Percentiles rank a stretch among this genome's conserved stretches.
These are phyloP conservation scores for Eimeria mitis DNA, from an alignment of 169 alveolate species.

Conservation along the genomic window DNA sequence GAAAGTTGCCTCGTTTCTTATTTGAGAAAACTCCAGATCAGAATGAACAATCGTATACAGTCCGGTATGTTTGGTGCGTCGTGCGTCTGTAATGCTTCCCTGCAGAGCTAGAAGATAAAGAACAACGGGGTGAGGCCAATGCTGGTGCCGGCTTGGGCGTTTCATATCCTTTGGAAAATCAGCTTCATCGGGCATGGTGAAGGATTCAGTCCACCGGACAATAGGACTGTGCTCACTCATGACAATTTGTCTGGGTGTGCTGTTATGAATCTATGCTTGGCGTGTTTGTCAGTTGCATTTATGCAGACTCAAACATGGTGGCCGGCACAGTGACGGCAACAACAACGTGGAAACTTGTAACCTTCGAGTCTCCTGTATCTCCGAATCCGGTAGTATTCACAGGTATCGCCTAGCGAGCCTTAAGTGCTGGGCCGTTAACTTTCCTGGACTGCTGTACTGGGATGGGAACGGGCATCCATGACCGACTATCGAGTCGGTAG, in stretches of 20 bases:
- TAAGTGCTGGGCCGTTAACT: background rate
- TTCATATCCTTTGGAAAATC: constrained; percentile 2
- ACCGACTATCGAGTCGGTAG: background rate
- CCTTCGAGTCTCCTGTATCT: constrained; percentile 18
- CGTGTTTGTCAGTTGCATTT: background rate
- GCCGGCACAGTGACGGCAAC: constrained; percentile 24
- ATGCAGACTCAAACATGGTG: constrained; percentile 67
- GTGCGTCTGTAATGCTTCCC: background rate
- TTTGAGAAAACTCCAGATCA: background rate
- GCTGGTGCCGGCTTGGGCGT: background rate
- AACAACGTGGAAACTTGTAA: constrained; percentile 13
- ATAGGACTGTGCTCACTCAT: background rate
- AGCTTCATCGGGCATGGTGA: background rate
- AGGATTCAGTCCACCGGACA: background rate
- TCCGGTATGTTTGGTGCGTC: background rate
- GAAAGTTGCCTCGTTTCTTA: background rate
- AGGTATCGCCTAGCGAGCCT: background rate
- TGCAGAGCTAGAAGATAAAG: constrained; percentile 27
- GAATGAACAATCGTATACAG: background rate
- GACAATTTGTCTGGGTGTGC: background rate
- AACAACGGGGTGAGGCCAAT: constrained; percentile 2
- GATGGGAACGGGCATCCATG: background rate
- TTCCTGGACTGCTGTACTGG: background rate
- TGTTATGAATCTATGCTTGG: background rate
- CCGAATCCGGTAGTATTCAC: constrained; percentile 60